A percentile compares a stretch with the other conserved stretches of the same genome.
These are phyloP conservation scores for Metroxylon sagu DNA, from an alignment of 176 grass and related monocot genomes.

Conservation along the genomic window DNA sequence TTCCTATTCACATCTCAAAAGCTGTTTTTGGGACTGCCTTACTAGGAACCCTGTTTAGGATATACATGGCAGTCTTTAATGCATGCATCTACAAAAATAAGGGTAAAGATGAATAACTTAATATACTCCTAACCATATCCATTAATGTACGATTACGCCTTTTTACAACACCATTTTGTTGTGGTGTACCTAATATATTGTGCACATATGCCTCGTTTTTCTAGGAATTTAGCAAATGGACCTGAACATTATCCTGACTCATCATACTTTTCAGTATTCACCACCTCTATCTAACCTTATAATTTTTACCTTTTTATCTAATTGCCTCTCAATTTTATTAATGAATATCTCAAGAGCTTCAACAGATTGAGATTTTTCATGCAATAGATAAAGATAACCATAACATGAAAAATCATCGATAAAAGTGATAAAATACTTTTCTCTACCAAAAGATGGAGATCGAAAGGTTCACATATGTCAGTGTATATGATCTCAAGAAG, in stretches of 20 bases:
- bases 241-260: too few relatives aligned
- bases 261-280: too few relatives aligned
- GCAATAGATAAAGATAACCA: too few relatives aligned
- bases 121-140: too few relatives aligned
- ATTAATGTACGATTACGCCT: not conserved
- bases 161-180: conserved; percentile 2
- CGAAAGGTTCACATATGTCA: too few relatives aligned
- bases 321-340: not conserved
- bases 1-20: not conserved
- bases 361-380: too few relatives aligned
- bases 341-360: too few relatives aligned
- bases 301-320: conserved; percentile 1
- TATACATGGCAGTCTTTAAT: not conserved
- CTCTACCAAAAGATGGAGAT: too few relatives aligned
- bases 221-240: too few relatives aligned
- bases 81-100: not conserved
- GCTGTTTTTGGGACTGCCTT: not conserved
- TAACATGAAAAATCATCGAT: too few relatives aligned
- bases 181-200: not conserved
- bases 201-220: not conserved
- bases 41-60: not conserved
- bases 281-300: not conserved
- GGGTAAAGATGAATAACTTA: too few relatives aligned
- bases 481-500: not conserved
- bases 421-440: not conserved